phyloP scores from a whole-genome alignment of 208 protist species.

The Trypanosoma mega region DNA sequence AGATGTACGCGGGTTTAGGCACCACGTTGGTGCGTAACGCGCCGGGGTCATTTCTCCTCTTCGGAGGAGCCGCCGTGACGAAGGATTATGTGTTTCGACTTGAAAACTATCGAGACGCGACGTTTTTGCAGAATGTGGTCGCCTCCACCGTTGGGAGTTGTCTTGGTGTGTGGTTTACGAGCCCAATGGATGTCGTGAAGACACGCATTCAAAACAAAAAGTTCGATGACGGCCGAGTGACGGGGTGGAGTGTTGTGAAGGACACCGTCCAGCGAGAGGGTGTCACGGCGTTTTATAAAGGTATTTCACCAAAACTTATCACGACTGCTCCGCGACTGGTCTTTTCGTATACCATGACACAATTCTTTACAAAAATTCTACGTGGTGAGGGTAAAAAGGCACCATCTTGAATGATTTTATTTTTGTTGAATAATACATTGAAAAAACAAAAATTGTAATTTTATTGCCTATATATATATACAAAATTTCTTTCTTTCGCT shows the following conservation, averaged over 20 bases:
- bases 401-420: not conserved
- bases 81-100: constrained; percentile 70
- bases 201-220: constrained; percentile 75
- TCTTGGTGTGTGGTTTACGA: constrained; percentile 57
- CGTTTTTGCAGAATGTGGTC: constrained; percentile 65
- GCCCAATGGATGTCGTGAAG: constrained; percentile 84
- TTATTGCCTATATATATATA: not conserved
- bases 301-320: constrained; percentile 75
- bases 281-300: constrained; percentile 80
- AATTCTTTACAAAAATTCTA: constrained; percentile 69
- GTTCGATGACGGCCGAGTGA: constrained; percentile 38
- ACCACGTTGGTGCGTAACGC: constrained; percentile 67
- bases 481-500: not conserved
- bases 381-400: constrained; percentile 16
- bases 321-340: constrained; percentile 74
- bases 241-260: constrained; percentile 49
- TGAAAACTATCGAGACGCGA: constrained; percentile 60
- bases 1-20: constrained; percentile 52
- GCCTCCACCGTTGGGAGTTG: constrained; percentile 61
- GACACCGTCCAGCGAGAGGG: constrained; percentile 58
- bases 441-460: constrained; percentile 2
- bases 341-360: constrained; percentile 86
- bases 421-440: constrained; percentile 3
- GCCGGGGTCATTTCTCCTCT: constrained; percentile 63
- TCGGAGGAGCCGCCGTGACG: constrained; percentile 66